Evolutionary conservation across 257 asterid genomes (phyloP).

Genomic region (Nicotiana attenuata): DNA sequence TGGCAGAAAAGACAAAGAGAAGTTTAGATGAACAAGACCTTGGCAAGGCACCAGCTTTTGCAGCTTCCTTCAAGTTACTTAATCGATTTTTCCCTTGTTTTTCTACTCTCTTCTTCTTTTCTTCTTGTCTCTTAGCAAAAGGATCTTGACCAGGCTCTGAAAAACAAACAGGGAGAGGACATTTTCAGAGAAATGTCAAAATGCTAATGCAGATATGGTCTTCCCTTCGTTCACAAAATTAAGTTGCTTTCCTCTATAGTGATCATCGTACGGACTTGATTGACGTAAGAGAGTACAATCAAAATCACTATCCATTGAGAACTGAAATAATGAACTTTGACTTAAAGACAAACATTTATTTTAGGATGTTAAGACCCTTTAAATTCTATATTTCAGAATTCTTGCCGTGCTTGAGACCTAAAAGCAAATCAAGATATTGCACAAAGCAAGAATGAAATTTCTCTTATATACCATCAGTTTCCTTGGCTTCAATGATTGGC

Average conservation of each 20-base stretch:
- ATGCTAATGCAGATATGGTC: not conserved
- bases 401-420: not conserved
- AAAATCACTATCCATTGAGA: not conserved
- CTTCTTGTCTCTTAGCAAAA: conserved; percentile 68
- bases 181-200: not conserved
- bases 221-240: not conserved
- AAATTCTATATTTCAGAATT: not conserved
- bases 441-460: not conserved
- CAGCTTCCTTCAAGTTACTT: conserved; percentile 70
- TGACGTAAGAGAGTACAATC: not conserved
- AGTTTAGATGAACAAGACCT: conserved; percentile 37
- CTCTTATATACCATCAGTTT: conserved; percentile 56
- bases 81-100: conserved; percentile 78
- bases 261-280: not conserved
- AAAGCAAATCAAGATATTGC: not conserved
- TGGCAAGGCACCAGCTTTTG: conserved; percentile 85
- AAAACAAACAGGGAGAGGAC: not conserved
- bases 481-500: conserved; percentile 93
- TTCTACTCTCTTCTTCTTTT: conserved; percentile 75
- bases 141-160: conserved; percentile 91
- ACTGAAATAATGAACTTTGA: not conserved
- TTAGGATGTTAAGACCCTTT: conserved; percentile 1
- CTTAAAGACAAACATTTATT: not conserved
- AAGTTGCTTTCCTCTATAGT: not conserved
- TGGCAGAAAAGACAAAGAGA: not conserved